Percentiles rank a stretch among this genome's conserved stretches.
These are phyloP conservation scores for Austroboletus eburneus DNA, from an alignment of 768 basidiomycete species.

Conservation along the genomic window DNA sequence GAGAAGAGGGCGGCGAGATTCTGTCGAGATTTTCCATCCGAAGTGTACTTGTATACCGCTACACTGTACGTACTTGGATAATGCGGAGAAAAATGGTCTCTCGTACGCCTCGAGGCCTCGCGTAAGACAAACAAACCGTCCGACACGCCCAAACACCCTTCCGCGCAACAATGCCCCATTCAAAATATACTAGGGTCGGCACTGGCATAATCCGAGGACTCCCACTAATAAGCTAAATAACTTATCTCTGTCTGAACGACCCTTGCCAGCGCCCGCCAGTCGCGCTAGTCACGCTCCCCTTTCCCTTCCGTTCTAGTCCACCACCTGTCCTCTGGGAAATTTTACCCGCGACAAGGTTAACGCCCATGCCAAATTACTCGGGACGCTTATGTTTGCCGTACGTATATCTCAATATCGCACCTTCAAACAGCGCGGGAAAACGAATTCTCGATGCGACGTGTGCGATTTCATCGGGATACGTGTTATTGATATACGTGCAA, in stretches of 20 bases:
- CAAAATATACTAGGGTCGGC: neutral
- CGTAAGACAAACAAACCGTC: constrained; percentile 8
- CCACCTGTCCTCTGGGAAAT: constrained; percentile 5
- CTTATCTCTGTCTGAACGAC: too few species aligned
- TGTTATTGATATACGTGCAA: constrained; percentile 18
- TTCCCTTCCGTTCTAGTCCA: constrained; percentile 14
- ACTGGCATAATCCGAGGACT: constrained; percentile 1
- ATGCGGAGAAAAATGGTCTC: constrained; percentile 16
- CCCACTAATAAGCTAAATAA: neutral
- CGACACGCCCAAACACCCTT: neutral
- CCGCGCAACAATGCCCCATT: constrained; percentile 9
- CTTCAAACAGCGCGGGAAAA: constrained; percentile 9
- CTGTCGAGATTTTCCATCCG: constrained; percentile 20
- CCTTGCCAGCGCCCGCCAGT: too few species aligned
- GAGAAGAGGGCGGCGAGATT: constrained; percentile 2
- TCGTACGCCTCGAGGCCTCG: constrained; percentile 30
- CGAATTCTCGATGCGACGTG: constrained; percentile 14
- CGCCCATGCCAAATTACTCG: constrained; percentile 1
- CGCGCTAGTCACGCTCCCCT: neutral
- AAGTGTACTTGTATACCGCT: constrained; percentile 17
- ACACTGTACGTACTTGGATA: constrained; percentile 29
- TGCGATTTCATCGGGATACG: constrained; percentile 21
- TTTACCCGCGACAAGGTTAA: constrained; percentile 11
- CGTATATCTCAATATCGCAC: constrained; percentile 20
- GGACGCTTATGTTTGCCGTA: constrained; percentile 22